These are phyloP conservation scores for Cyclotella atomus DNA, from an alignment of 108 stramenopile genomes.

Conservation along the genomic window DNA sequence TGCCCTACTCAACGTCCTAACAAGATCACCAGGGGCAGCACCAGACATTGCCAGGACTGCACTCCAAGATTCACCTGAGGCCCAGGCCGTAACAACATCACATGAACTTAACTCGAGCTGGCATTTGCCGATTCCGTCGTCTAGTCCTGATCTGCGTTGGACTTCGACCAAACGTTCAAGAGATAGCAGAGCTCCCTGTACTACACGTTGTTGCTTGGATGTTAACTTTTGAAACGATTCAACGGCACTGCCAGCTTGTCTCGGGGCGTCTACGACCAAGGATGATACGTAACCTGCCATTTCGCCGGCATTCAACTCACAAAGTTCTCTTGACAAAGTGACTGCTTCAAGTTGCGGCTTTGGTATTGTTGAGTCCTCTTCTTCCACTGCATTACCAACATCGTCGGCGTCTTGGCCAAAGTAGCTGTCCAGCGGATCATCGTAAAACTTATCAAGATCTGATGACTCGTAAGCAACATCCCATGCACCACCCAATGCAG, in stretches of 20 bases:
- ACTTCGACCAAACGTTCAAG: constrained; percentile 77
- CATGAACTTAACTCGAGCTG: constrained; percentile 62
- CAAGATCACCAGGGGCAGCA: constrained; percentile 78
- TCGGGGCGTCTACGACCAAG: constrained; percentile 66
- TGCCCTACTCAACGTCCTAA: constrained; percentile 69
- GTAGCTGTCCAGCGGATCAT: constrained; percentile 29
- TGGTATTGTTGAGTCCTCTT: constrained; percentile 11
- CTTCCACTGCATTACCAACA: constrained; percentile 7
- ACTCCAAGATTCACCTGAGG: constrained; percentile 76
- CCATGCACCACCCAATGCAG: constrained; percentile 80
- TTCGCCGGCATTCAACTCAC: constrained; percentile 55
- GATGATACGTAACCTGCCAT: constrained; percentile 83
- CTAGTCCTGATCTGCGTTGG: constrained; percentile 60
- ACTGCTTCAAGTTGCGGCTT: constrained; percentile 67
- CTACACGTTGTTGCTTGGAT: constrained; percentile 64
- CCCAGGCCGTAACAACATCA: constrained; percentile 84
- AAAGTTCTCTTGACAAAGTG: constrained; percentile 47
- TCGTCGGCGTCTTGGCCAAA: constrained; percentile 15
- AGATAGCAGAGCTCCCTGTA: constrained; percentile 65
- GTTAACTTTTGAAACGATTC: constrained; percentile 63
- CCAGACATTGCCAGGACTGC: constrained; percentile 79
- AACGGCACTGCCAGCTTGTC: constrained; percentile 53
- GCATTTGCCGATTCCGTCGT: constrained; percentile 61
- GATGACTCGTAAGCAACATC: constrained; percentile 68
- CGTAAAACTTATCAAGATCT: constrained; percentile 57